A percentile compares a stretch with the other conserved stretches of the same genome.
These are phyloP conservation scores for Corylus heterophylla DNA, from an alignment of 306 rosid species.

Conservation along the genomic window DNA sequence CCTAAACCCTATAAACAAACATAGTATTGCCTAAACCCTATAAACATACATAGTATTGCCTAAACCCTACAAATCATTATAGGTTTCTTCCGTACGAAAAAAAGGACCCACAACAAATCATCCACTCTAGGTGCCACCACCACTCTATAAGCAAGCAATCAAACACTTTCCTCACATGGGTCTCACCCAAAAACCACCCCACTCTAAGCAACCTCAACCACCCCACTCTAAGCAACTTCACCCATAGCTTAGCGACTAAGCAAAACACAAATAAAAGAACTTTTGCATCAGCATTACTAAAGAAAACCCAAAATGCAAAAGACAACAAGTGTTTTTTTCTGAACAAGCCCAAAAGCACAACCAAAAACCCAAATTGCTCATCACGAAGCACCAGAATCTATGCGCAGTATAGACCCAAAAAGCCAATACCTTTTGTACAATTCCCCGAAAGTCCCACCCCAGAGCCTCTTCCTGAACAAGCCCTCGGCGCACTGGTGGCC, in stretches of 20 bases:
- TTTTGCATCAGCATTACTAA: background rate
- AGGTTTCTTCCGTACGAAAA: background rate
- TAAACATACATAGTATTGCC: background rate
- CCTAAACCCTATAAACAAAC: background rate
- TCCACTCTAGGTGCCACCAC: background rate
- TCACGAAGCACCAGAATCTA: background rate
- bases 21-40: background rate
- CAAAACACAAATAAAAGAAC: conserved; percentile 2
- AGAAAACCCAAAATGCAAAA: background rate
- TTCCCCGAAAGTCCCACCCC: conserved; percentile 89
- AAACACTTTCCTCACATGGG: background rate
- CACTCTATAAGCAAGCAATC: background rate
- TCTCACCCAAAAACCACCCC: background rate
- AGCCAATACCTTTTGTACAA: conserved; percentile 58
- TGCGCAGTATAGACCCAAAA: background rate
- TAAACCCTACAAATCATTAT: background rate
- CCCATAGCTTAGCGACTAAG: background rate
- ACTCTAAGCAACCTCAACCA: background rate
- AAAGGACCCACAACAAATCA: background rate
- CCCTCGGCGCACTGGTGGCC: conserved; percentile 80
- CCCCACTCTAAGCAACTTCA: background rate
- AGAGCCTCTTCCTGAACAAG: conserved; percentile 70
- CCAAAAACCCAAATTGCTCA: conserved; percentile 15
- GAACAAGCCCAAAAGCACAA: background rate
- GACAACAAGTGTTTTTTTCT: background rate